Percentiles rank a stretch among this genome's conserved stretches.
phyloP scores from a whole-genome alignment of 805 yeast genomes.

The Candida nemodendra region DNA sequence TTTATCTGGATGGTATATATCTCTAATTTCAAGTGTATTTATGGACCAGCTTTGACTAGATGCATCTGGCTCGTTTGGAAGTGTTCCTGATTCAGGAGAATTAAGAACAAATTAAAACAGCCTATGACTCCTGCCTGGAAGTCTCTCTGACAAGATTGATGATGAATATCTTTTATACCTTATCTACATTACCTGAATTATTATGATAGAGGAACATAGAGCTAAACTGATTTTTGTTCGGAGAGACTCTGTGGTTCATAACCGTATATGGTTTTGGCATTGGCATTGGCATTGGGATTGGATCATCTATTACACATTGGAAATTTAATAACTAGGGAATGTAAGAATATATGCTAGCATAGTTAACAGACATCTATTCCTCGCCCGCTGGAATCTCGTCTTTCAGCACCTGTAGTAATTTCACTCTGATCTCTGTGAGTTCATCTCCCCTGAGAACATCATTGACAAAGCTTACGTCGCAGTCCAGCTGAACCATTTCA shows the following conservation, averaged over 20 bases:
- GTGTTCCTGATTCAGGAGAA: too few relatives aligned
- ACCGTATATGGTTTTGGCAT: neutral
- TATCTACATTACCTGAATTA: slow-evolving; percentile 39
- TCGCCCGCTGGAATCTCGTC: slow-evolving; percentile 99
- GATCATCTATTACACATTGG: too few relatives aligned
- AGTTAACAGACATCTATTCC: slow-evolving; percentile 47
- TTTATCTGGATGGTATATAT: too few relatives aligned
- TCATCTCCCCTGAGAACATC: slow-evolving; percentile 84
- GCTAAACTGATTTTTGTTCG: slow-evolving; percentile 6
- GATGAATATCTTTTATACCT: slow-evolving; percentile 32
- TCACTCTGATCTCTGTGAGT: slow-evolving; percentile 73
- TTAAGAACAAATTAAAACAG: too few relatives aligned
- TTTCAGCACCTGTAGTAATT: slow-evolving; percentile 67
- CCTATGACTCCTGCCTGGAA: too few relatives aligned
- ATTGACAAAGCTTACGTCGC: slow-evolving; percentile 74
- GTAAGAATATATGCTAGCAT: too few relatives aligned
- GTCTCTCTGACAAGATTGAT: too few relatives aligned
- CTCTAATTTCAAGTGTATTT: too few relatives aligned
- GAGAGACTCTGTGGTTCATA: neutral
- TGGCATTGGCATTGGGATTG: neutral
- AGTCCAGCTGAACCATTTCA: slow-evolving; percentile 94
- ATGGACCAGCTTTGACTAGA: too few relatives aligned
- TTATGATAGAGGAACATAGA: slow-evolving; percentile 18
- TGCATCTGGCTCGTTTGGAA: too few relatives aligned
- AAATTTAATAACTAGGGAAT: too few relatives aligned